Base-by-base conservation (phyloP, 1,284 basidiomycete genomes). In the Inonotus hispidus region DNA sequence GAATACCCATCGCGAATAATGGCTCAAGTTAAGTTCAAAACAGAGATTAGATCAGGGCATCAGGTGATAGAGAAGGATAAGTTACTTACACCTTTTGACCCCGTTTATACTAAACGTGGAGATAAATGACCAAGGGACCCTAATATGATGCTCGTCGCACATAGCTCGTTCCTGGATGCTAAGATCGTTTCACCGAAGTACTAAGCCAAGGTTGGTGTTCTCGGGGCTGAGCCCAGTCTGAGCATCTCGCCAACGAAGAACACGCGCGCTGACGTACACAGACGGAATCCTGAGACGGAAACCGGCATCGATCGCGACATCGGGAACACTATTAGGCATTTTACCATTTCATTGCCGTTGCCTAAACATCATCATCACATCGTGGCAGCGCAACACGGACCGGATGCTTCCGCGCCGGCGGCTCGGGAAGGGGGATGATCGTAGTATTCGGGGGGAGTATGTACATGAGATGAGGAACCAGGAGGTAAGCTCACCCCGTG, bases 281-380 rank as follows among this genome's bases (percentile, higher is more conserved):
- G 14, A 47, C 19, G 16, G 14, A 47, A 25, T 25, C n/a, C 53
- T 27, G n/a, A 25, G 35, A 43, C 21, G 19, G 50, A 16, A 46
- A 35, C 46, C 52, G 49, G 39, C 39, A 60, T 60, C 52, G 50
- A 54, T 54, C 58, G 45, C 39, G 53, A n/a, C 43, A 52, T 60
- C 58, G 46, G 27, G 58, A 53, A 60, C 58, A 39, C 58, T 60
- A 60, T 45, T 60, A 60, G 58, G 39, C 58, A 60, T 60, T 60
- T 60, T 60, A 27, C 58, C 58, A 60, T 60, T 32, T 49, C 49
- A 52, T 52, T 52, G 29, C 46, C 45, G 45, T 16, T 25, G 13
- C 38, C 21, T n/a, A 45, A 21, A n/a, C 41, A 16, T 45, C 41
- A 45, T 49, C 45, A 58, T 37, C 46, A 58, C 46, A 39, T 21